Conservation (phyloP, 768 basidiomycete species). For the Lactifluus hygrophoroides region DNA sequence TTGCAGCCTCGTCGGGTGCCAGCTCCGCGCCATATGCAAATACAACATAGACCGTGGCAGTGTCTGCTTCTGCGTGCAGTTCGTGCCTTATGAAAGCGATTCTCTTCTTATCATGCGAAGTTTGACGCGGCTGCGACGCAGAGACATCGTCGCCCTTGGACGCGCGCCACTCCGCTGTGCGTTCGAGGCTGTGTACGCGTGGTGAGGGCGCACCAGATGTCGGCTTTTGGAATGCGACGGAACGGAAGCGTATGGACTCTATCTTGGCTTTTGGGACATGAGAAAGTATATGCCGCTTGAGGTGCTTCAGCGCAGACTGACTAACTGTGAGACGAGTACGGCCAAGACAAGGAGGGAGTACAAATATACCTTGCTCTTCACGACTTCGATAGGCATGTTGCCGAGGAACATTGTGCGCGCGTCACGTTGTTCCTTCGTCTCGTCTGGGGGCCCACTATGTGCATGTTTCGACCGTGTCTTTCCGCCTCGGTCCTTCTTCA, state of each 20-base stretch:
- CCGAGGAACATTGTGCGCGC: constrained; percentile 87
- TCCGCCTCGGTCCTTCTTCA: constrained; percentile 27
- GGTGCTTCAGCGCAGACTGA: constrained; percentile 66
- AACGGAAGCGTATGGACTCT: constrained; percentile 90
- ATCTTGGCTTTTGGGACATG: constrained; percentile 70
- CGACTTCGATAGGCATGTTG: constrained; percentile 72
- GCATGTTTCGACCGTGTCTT: constrained; percentile 22
- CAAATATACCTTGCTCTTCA: constrained; percentile 59
- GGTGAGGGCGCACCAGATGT: constrained; percentile 37
- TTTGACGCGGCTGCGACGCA: constrained; percentile 38
- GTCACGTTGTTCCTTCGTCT: constrained; percentile 66
- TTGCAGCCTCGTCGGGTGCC: constrained; percentile 68
- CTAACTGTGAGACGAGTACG: not conserved
- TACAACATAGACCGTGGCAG: constrained; percentile 84
- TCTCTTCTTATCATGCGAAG: constrained; percentile 82
- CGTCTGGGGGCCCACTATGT: constrained; percentile 55
- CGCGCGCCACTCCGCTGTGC: constrained; percentile 50
- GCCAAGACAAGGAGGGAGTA: not conserved
- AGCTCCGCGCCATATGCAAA: constrained; percentile 67
- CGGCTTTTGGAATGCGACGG: constrained; percentile 81
- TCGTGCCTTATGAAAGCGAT: constrained; percentile 92
- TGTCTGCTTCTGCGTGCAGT: constrained; percentile 68
- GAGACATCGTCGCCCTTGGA: constrained; percentile 30
- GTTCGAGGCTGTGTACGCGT: constrained; percentile 47
- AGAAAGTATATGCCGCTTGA: constrained; percentile 68